A percentile compares a stretch with the other conserved stretches of the same genome.
Evolutionary conservation across 495 filamentous ascomycete species (phyloP).

Genomic region (Penicillium angulare): DNA sequence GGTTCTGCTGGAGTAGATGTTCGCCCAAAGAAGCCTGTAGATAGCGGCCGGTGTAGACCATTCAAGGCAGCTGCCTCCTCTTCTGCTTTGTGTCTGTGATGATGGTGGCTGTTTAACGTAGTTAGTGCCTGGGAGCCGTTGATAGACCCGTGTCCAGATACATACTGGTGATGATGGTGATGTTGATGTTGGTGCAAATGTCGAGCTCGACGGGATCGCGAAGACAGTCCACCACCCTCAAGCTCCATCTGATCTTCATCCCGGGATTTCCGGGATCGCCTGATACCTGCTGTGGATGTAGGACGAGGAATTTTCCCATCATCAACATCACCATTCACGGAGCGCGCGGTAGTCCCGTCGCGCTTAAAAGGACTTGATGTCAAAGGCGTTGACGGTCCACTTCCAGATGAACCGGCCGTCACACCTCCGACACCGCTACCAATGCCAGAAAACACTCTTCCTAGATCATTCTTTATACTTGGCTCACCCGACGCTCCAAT

Average conservation of each 20-base stretch:
- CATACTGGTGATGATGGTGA: slow-evolving; percentile 61
- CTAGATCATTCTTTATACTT: slow-evolving; percentile 87
- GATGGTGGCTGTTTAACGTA: slow-evolving; percentile 59
- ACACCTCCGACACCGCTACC: slow-evolving; percentile 77
- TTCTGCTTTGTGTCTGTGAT: slow-evolving; percentile 68
- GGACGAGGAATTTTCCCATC: slow-evolving; percentile 45
- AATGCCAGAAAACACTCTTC: slow-evolving; percentile 86
- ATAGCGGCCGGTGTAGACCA: slow-evolving; percentile 33
- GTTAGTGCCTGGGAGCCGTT: neutral
- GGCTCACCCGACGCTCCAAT: slow-evolving; percentile 74
- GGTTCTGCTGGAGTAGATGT: slow-evolving; percentile 35
- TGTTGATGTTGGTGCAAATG: slow-evolving; percentile 56
- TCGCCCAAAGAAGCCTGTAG: slow-evolving; percentile 33
- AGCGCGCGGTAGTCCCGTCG: slow-evolving; percentile 36
- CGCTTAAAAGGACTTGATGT: slow-evolving; percentile 55
- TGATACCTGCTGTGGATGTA: slow-evolving; percentile 50
- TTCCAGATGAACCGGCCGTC: slow-evolving; percentile 50
- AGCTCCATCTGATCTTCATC: slow-evolving; percentile 61
- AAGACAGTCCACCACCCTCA: slow-evolving; percentile 57
- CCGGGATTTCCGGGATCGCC: slow-evolving; percentile 52
- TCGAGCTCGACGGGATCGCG: slow-evolving; percentile 53
- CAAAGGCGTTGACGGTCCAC: slow-evolving; percentile 55
- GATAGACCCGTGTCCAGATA: slow-evolving; percentile 14
- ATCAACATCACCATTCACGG: slow-evolving; percentile 33
- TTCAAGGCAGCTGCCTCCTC: slow-evolving; percentile 54